These are phyloP conservation scores for Backusella macrospora DNA, from an alignment of 192 early-diverging fungal genomes.

Conservation along the genomic window DNA sequence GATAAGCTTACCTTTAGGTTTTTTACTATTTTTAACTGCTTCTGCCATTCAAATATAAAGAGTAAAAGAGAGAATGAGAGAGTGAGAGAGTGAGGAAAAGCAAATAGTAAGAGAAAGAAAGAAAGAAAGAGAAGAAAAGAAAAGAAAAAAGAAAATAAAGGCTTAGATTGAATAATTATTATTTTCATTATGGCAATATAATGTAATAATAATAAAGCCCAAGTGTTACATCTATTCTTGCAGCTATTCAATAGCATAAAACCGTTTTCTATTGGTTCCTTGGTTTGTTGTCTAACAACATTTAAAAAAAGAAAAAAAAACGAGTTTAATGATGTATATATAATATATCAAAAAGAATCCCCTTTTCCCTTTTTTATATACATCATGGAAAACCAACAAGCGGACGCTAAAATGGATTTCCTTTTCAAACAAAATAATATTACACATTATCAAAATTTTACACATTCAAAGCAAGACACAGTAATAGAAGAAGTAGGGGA, in stretches of 20 bases:
- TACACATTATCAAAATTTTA: not conserved
- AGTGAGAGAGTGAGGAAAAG: too few species aligned
- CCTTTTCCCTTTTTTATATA: too few species aligned
- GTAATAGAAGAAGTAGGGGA: not conserved
- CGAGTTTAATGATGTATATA: not conserved
- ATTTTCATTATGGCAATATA: too few species aligned
- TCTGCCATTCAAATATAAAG: too few species aligned
- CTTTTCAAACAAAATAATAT: not conserved
- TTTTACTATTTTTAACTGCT: slow-evolving; percentile 19
- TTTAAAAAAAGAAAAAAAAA: not conserved
- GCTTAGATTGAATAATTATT: not conserved
- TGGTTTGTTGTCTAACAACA: not conserved
- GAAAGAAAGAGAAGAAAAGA: not conserved
- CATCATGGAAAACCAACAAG: not conserved
- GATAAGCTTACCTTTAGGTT: slow-evolving; percentile 12
- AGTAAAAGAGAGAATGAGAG: too few species aligned
- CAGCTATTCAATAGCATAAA: not conserved
- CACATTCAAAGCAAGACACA: not conserved
- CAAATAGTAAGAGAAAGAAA: not conserved
- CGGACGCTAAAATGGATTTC: not conserved
- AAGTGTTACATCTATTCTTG: not conserved
- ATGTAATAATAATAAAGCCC: too few species aligned
- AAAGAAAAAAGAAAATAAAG: not conserved
- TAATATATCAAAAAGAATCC: not conserved
- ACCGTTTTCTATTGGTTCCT: not conserved